Evolutionary conservation across 2,329 filamentous ascomycete species (phyloP).

Genomic region (Xylariales sp.): DNA sequence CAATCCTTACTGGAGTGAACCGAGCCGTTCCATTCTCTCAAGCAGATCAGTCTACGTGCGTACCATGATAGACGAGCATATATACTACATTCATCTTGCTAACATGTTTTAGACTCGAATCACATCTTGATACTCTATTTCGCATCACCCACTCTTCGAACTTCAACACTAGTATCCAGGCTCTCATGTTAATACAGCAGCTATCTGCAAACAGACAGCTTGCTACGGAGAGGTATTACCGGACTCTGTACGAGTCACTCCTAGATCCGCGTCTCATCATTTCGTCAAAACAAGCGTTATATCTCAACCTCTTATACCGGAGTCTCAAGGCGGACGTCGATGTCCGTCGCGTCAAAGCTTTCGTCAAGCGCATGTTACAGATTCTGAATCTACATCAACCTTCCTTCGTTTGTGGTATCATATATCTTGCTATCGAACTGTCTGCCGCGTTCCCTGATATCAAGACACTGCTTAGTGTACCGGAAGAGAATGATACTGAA

Average conservation of each 20-base stretch:
- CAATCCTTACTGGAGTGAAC: slow-evolving; percentile 93
- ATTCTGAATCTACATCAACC: slow-evolving; percentile 89
- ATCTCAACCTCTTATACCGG: slow-evolving; percentile 90
- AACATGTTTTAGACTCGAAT: slow-evolving; percentile 71
- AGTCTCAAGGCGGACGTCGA: slow-evolving; percentile 92
- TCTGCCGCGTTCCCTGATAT: slow-evolving; percentile 83
- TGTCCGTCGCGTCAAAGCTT: slow-evolving; percentile 91
- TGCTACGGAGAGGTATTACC: slow-evolving; percentile 90
- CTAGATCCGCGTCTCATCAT: slow-evolving; percentile 87
- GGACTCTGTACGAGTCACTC: slow-evolving; percentile 93
- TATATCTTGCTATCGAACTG: slow-evolving; percentile 88
- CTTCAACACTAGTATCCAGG: slow-evolving; percentile 98
- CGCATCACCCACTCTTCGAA: slow-evolving; percentile 97
- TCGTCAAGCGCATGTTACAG: slow-evolving; percentile 92
- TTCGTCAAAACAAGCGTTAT: slow-evolving; percentile 95
- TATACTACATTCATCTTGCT: slow-evolving; percentile 37
- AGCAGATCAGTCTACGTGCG: slow-evolving; percentile 79
- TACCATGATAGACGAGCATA: slow-evolving; percentile 33
- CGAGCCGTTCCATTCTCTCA: slow-evolving; percentile 93
- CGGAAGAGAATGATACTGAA: slow-evolving; percentile 79
- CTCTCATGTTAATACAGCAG: slow-evolving; percentile 93
- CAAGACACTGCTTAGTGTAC: slow-evolving; percentile 79
- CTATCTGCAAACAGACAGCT: slow-evolving; percentile 83
- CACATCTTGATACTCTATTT: slow-evolving; percentile 93
- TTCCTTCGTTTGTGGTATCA: slow-evolving; percentile 90